Evolutionary conservation across 192 early-diverging fungal genomes (phyloP).

Genomic region (Podila verticillata): DNA sequence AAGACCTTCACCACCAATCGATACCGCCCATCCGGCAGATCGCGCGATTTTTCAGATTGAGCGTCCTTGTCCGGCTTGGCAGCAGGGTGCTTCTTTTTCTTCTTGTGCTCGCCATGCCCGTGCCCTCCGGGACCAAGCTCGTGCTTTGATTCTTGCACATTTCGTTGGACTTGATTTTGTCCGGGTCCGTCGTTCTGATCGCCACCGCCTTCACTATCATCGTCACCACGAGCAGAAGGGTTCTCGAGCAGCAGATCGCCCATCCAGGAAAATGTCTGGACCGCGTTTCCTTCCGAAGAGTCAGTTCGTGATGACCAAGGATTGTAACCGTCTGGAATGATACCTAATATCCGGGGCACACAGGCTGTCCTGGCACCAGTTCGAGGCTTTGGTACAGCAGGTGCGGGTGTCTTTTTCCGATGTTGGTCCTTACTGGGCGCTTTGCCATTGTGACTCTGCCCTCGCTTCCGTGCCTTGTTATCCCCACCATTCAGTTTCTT

Average conservation of each 20-base stretch:
- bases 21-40: constrained; percentile 38
- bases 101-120: neutral
- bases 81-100: neutral
- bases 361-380: neutral
- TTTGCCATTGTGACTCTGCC: neutral
- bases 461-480: neutral
- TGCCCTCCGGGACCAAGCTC: neutral
- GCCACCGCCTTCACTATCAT: neutral
- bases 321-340: constrained; percentile 38
- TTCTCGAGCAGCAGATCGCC: constrained; percentile 39
- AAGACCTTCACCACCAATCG: constrained; percentile 40
- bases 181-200: neutral
- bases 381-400: neutral
- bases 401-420: neutral
- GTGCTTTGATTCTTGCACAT: neutral
- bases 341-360: constrained; percentile 30
- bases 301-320: constrained; percentile 32
- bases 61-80: neutral
- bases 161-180: neutral
- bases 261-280: constrained; percentile 28
- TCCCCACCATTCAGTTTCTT: neutral
- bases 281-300: constrained; percentile 9
- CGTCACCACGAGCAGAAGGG: neutral
- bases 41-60: neutral
- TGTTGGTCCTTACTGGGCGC: neutral